Evolutionary conservation across 345 rosid genomes (phyloP).

Genomic region (Acer campestre): DNA sequence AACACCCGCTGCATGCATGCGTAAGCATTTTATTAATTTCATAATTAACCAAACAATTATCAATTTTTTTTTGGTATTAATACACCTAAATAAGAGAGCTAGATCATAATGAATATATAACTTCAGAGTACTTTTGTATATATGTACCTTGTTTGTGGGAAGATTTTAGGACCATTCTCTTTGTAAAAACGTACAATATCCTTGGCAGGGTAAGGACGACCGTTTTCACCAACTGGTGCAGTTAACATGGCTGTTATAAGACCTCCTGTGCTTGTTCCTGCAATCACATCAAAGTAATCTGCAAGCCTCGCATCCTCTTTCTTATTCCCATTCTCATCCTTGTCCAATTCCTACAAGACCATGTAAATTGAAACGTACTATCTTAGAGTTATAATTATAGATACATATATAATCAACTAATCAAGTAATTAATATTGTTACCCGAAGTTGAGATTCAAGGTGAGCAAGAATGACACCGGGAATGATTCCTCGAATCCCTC

Average conservation of each 20-base stretch:
- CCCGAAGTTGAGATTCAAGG: slow-evolving; percentile 88
- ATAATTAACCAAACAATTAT: not conserved
- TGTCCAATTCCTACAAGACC: too few relatives aligned
- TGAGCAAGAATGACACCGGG: slow-evolving; percentile 61
- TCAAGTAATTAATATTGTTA: slow-evolving; percentile 4
- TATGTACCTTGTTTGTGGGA: slow-evolving; percentile 54
- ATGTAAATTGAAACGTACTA: too few relatives aligned
- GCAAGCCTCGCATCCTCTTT: slow-evolving; percentile 55
- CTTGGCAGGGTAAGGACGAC: slow-evolving; percentile 61
- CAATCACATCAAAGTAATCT: slow-evolving; percentile 72
- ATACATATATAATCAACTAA: not conserved
- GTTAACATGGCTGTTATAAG: slow-evolving; percentile 65
- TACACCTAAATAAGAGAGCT: too few relatives aligned
- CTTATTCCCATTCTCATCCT: slow-evolving; percentile 27
- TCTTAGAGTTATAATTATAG: too few relatives aligned
- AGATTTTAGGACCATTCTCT: slow-evolving; percentile 57
- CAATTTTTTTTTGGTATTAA: too few relatives aligned
- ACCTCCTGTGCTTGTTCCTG: slow-evolving; percentile 83
- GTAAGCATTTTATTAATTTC: not conserved
- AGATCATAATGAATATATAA: too few relatives aligned
- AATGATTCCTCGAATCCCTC: slow-evolving; percentile 72
- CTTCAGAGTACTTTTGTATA: too few relatives aligned
- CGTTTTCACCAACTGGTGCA: slow-evolving; percentile 39
- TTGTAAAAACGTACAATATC: slow-evolving; percentile 66
- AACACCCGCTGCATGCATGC: slow-evolving; percentile 31